Evolutionary conservation across 139 green algal species (phyloP).

Genomic region (Chlamydomonas urium): DNA sequence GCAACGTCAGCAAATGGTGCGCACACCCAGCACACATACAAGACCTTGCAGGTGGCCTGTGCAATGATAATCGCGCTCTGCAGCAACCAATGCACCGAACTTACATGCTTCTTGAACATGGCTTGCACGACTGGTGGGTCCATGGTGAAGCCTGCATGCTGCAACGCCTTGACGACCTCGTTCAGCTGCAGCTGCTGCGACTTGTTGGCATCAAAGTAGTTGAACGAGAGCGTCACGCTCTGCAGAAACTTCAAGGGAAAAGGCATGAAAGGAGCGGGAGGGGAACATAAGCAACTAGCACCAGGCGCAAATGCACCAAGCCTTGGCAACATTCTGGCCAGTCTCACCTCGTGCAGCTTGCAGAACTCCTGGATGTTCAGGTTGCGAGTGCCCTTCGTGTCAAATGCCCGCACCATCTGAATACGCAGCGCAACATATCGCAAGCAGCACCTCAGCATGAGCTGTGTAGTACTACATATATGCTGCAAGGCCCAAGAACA

Average conservation of each 20-base stretch:
- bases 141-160: constrained; percentile 16
- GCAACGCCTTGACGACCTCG: constrained; percentile 17
- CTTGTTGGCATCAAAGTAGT: constrained; percentile 21
- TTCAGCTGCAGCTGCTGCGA: not conserved
- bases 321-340: no score
- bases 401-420: constrained; percentile 28
- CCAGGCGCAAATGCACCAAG: no score
- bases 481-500: no score
- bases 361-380: constrained; percentile 25
- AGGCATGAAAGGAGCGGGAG: no score
- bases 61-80: no score
- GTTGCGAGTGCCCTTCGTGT: constrained; percentile 11
- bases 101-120: constrained; percentile 14
- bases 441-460: not conserved
- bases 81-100: no score
- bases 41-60: no score
- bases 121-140: constrained; percentile 12
- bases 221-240: constrained; percentile 4
- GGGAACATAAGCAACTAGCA: no score
- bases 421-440: not conserved
- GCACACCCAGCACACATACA: no score
- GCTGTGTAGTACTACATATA: no score
- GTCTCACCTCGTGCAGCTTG: constrained; percentile 19
- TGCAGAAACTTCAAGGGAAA: constrained; percentile 1
- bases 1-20: no score